Evolutionary conservation across 352 stramenopile genomes (phyloP).

Genomic region (Phytophthora sp.): DNA sequence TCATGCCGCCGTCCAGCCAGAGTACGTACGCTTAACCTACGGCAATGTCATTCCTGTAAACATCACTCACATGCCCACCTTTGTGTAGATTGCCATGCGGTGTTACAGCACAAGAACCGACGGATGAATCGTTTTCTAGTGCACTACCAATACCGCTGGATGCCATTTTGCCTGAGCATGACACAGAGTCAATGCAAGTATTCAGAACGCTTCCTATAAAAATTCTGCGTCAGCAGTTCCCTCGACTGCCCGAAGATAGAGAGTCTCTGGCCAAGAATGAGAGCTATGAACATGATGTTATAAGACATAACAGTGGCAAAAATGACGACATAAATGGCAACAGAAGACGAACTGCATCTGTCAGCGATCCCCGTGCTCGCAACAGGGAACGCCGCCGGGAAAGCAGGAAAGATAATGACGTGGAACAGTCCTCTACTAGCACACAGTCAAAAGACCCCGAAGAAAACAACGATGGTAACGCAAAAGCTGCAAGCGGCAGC

Average conservation of each 20-base stretch:
- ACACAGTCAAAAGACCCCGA: too few species aligned
- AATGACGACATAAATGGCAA: constrained; percentile 1
- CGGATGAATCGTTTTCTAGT: constrained; percentile 13
- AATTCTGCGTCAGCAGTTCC: constrained; percentile 53
- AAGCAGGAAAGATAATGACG: too few species aligned
- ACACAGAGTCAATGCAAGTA: constrained; percentile 48
- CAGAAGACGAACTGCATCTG: too few species aligned
- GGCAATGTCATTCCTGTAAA: too few species aligned
- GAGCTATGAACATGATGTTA: not conserved
- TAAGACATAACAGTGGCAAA: not conserved
- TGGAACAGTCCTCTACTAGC: too few species aligned
- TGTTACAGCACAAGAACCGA: constrained; percentile 33
- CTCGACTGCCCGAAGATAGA: constrained; percentile 38
- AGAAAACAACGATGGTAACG: too few species aligned
- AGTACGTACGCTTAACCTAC: constrained; percentile 56
- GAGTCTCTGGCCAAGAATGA: not conserved
- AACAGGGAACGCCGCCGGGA: too few species aligned
- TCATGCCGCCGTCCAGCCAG: constrained; percentile 50
- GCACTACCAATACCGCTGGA: constrained; percentile 59
- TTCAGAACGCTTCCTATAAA: constrained; percentile 55
- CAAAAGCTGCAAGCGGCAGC: too few species aligned
- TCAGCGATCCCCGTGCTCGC: too few species aligned
- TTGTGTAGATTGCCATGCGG: constrained; percentile 58
- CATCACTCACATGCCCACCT: too few species aligned
- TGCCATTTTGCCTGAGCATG: constrained; percentile 62